Conservation (phyloP, 2,329 filamentous ascomycete species). For the Stromatinia cepivora region DNA sequence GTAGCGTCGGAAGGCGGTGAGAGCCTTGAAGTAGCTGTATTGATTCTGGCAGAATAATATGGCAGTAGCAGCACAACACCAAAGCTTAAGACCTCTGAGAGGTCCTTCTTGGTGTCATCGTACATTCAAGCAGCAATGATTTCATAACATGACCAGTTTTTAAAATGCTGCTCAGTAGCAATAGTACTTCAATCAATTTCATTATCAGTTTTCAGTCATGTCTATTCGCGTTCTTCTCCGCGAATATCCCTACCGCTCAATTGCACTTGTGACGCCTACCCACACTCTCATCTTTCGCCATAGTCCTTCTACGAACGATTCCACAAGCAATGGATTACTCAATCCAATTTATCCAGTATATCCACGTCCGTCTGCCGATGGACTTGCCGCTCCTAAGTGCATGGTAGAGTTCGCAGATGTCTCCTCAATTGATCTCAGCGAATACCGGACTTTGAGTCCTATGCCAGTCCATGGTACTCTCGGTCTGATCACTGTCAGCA, state of each 20-base stretch:
- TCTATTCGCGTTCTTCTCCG: conserved; percentile 53
- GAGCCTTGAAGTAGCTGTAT: not conserved
- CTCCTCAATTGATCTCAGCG: conserved; percentile 65
- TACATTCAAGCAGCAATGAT: conserved; percentile 13
- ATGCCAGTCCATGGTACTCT: conserved; percentile 81
- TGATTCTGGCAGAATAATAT: not conserved
- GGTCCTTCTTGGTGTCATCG: conserved; percentile 13
- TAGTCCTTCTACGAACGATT: conserved; percentile 63
- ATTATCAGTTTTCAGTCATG: conserved; percentile 32
- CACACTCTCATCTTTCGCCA: conserved; percentile 85
- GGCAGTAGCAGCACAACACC: conserved; percentile 11
- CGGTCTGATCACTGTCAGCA: conserved; percentile 78
- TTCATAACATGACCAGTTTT: conserved; percentile 16
- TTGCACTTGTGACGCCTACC: conserved; percentile 77
- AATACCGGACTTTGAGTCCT: conserved; percentile 74
- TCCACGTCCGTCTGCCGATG: conserved; percentile 42
- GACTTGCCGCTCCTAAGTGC: conserved; percentile 49
- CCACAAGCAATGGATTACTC: conserved; percentile 58
- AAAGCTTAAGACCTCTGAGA: not conserved
- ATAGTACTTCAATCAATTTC: conserved; percentile 20
- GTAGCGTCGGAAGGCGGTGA: not conserved
- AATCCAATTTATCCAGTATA: conserved; percentile 52
- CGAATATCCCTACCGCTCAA: conserved; percentile 82
- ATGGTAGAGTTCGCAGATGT: conserved; percentile 82
- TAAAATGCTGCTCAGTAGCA: conserved; percentile 23